Percentiles rank a stretch among this genome's conserved stretches.
Conservation (phyloP, 306 rosid genomes). For the Cucurbita maxima region DNA sequence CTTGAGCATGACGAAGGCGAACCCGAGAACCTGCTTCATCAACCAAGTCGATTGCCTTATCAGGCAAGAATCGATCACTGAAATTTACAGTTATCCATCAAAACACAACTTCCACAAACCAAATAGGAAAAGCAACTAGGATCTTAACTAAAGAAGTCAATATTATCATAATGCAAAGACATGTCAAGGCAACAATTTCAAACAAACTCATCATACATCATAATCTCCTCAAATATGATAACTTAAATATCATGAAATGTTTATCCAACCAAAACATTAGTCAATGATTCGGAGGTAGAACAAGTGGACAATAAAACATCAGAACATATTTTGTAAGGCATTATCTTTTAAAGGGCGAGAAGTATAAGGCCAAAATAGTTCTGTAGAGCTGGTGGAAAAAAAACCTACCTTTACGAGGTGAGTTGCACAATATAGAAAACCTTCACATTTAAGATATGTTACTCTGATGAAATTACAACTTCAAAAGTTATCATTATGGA, state of each 20-base stretch:
- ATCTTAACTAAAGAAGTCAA: neutral
- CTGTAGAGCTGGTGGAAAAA: neutral
- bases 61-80: conserved; percentile 94
- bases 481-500: neutral
- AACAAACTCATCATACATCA: neutral
- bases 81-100: conserved; percentile 9
- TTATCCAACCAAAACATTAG: neutral
- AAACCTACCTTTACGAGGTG: neutral
- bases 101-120: neutral
- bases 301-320: neutral
- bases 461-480: neutral
- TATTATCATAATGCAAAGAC: neutral
- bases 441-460: neutral
- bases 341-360: neutral
- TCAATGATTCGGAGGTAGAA: neutral
- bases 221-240: neutral
- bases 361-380: neutral
- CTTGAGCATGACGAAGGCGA: conserved; percentile 90
- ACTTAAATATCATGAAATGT: neutral
- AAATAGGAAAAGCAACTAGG: neutral
- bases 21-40: conserved; percentile 98
- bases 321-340: neutral
- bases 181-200: neutral
- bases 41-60: conserved; percentile 87
- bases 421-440: neutral